Percentiles rank a stretch among this genome's conserved stretches.
These are phyloP conservation scores for Penicillium sp. DNA, from an alignment of 2,329 filamentous ascomycete genomes.

Conservation along the genomic window DNA sequence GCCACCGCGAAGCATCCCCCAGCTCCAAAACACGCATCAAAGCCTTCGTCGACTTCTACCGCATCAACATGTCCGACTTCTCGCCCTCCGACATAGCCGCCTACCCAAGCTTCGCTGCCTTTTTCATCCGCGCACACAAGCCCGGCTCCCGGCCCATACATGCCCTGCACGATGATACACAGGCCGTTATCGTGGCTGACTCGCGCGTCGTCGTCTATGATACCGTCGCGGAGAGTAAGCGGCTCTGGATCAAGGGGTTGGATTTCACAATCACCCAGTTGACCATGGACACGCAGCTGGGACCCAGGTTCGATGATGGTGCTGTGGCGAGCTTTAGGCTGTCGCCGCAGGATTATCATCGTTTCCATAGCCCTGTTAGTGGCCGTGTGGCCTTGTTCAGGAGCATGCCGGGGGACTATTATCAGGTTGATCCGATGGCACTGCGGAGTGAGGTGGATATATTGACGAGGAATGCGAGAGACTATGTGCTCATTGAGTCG, in stretches of 20 bases:
- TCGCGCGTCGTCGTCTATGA: conserved; percentile 36
- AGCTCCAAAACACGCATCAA: conserved; percentile 23
- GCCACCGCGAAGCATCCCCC: conserved; percentile 19
- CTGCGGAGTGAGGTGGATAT: conserved; percentile 34
- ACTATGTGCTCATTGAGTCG: conserved; percentile 35
- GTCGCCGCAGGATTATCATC: conserved; percentile 45
- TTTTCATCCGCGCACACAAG: conserved; percentile 35
- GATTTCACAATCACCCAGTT: conserved; percentile 42
- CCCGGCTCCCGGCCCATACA: conserved; percentile 28
- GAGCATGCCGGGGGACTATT: conserved; percentile 42
- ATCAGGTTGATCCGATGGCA: conserved; percentile 39
- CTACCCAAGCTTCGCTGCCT: conserved; percentile 37
- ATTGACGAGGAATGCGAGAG: conserved; percentile 36
- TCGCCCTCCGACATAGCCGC: conserved; percentile 31
- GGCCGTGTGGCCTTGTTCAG: conserved; percentile 37
- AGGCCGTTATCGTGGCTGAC: conserved; percentile 34
- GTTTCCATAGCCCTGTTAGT: conserved; percentile 43
- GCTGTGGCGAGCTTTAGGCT: conserved; percentile 41
- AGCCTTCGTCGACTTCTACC: conserved; percentile 34
- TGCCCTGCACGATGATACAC: conserved; percentile 21
- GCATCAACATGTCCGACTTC: conserved; percentile 38
- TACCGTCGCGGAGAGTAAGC: conserved; percentile 29
- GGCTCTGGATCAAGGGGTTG: conserved; percentile 43
- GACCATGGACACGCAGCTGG: conserved; percentile 31
- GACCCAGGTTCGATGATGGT: conserved; percentile 33